Base-by-base conservation (phyloP, 2,329 filamentous ascomycete genomes). In the Cordyceps farinosa region DNA sequence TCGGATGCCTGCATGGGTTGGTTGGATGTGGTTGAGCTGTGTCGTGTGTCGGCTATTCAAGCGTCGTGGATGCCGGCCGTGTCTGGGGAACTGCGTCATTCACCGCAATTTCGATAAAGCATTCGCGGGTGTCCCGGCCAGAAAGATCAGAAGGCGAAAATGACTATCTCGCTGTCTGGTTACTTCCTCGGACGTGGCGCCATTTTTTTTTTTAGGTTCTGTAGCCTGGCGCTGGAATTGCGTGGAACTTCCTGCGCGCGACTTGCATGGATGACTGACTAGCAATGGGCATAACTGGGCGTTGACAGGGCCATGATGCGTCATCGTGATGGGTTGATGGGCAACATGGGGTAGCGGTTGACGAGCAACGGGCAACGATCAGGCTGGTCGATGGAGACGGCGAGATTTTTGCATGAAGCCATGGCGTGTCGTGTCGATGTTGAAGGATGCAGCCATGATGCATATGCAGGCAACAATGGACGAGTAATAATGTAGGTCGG, bases 71-170 rank as follows among this genome's bases (percentile, higher is more conserved):
- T 50, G 32, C 32, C 29, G 27, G 29, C 40, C 38, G 38, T 55
- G 50, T 59, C 40, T 48, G 59, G 59, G 48, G 40, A 61, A 61
- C 29, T 45, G 50, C 59, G 51, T 61, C 59, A 61, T 61, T 61
- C 59, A 61, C 59, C 59, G 59, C 59, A 61, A 54, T 55, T 61
- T 61, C 40, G 51, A 22, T 5, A 48, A 27, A 34, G 22, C 34
- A 44, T 7, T 30, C 7, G 17, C 9, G 54, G 40, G 47, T 36
- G 30, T 29, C 30, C 36, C 30, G 42, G n/a, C 9, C 42, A 32
- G 29, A 54, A n/a, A 5, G 11, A 34, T 32, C 4, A 7, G 32
- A 50, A 34, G 42, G 22, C 22, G 22, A 22, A 22, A 27, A 22
- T 22, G 22, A 22, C 22, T 22, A 40, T 32, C 29, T n/a, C n/a